Evolutionary conservation across 352 stramenopile genomes (phyloP).

Genomic region (Globisporangium uncinulatum): DNA sequence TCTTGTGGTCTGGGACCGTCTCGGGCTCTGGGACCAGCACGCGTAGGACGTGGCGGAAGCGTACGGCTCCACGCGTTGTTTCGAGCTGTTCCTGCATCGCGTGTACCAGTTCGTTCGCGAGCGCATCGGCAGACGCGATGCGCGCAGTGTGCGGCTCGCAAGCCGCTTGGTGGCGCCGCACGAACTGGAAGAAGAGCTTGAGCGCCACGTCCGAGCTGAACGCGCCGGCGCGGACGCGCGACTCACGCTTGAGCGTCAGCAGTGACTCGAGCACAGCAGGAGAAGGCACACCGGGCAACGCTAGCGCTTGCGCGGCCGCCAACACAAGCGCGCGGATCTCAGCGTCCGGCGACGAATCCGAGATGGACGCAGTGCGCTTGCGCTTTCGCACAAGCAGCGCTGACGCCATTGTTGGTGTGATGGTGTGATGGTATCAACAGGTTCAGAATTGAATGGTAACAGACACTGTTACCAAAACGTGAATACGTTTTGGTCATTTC

Average conservation of each 20-base stretch:
- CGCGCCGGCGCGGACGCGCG: neutral
- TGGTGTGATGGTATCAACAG: too few species aligned
- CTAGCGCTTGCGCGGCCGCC: neutral
- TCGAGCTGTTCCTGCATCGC: conserved; percentile 5
- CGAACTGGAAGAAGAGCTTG: conserved; percentile 14
- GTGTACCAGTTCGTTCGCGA: neutral
- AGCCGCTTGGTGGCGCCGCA: neutral
- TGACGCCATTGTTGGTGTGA: neutral
- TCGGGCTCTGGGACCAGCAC: conserved; percentile 20
- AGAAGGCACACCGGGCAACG: neutral
- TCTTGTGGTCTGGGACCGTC: conserved; percentile 10
- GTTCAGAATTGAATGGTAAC: too few species aligned
- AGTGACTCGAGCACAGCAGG: neutral
- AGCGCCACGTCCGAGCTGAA: conserved; percentile 15
- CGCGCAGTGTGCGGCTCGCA: too few species aligned
- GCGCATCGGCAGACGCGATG: neutral
- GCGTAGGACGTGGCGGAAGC: conserved; percentile 23
- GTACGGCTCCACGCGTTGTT: neutral
- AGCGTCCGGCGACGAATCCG: neutral
- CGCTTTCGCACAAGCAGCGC: neutral
- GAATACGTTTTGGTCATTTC: too few species aligned
- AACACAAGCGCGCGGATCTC: neutral
- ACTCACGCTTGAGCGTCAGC: conserved; percentile 13
- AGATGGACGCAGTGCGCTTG: neutral
- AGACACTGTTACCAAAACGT: too few species aligned